phyloP scores from a whole-genome alignment of 2,329 filamentous ascomycete species.

The Cladobotryum mycophilum region DNA sequence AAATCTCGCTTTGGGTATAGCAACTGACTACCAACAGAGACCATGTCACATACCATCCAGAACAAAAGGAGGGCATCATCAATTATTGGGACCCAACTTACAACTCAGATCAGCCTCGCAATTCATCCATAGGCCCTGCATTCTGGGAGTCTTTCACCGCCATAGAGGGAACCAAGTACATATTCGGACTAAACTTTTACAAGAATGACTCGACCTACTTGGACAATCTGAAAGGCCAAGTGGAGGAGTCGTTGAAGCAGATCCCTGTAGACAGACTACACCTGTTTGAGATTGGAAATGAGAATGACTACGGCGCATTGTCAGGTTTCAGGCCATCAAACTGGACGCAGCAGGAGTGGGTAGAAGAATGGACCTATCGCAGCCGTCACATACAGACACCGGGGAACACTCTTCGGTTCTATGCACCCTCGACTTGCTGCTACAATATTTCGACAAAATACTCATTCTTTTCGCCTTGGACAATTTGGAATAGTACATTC shows the following conservation, averaged over 20 bases:
- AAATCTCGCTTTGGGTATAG: background rate
- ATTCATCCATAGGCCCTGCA: slow-evolving; percentile 1
- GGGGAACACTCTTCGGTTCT: slow-evolving; percentile 1
- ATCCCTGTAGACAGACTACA: slow-evolving; percentile 2
- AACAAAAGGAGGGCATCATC: slow-evolving; percentile 5
- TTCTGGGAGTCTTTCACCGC: slow-evolving; percentile 10
- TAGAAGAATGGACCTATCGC: slow-evolving; percentile 6
- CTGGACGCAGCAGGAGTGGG: slow-evolving; percentile 8
- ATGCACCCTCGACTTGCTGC: slow-evolving; percentile 7
- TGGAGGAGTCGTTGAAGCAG: slow-evolving; percentile 1
- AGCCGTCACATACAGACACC: slow-evolving; percentile 1
- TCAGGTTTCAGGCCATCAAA: slow-evolving; percentile 7
- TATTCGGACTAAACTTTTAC: slow-evolving; percentile 9
- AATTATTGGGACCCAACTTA: slow-evolving; percentile 6
- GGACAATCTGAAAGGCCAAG: slow-evolving; percentile 1
- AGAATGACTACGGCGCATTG: slow-evolving; percentile 8
- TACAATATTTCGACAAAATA: slow-evolving; percentile 8
- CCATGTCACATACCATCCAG: slow-evolving; percentile 5
- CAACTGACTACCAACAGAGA: background rate
- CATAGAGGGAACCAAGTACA: slow-evolving; percentile 6
- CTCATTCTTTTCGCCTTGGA: slow-evolving; percentile 9
- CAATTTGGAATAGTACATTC: slow-evolving; percentile 9
- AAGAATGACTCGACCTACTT: slow-evolving; percentile 8
- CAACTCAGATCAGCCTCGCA: slow-evolving; percentile 7
- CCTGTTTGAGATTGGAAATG: slow-evolving; percentile 7